Conservation (phyloP, 2,329 filamentous ascomycete species). For the Epichloe scottii region DNA sequence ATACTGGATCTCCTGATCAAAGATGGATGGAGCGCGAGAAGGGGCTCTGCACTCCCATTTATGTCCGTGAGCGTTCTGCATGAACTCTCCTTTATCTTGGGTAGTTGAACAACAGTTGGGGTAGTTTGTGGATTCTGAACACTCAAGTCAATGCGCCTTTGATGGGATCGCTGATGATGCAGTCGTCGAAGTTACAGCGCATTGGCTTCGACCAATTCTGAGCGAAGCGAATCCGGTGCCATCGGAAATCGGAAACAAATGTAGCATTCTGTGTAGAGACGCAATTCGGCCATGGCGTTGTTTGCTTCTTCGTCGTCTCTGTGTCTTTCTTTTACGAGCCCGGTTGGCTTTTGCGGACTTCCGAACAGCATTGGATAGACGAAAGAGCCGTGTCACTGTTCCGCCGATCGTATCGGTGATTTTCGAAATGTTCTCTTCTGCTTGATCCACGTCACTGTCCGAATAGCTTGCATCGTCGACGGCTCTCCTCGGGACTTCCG, state of each 20-base stretch:
- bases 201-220: slow-evolving; percentile 6
- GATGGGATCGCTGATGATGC: not conserved
- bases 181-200: not conserved
- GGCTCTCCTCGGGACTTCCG: too few species aligned
- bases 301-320: slow-evolving; percentile 16
- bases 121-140: not conserved
- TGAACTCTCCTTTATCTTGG: too few species aligned
- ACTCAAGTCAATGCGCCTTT: not conserved
- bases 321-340: slow-evolving; percentile 13
- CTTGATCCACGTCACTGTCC: too few species aligned
- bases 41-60: too few species aligned
- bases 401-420: too few species aligned
- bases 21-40: too few species aligned
- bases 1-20: too few species aligned
- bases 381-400: slow-evolving; percentile 17
- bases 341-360: slow-evolving; percentile 15
- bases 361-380: slow-evolving; percentile 16
- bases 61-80: too few species aligned
- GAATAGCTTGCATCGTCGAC: too few species aligned
- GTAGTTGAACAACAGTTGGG: too few species aligned
- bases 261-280: slow-evolving; percentile 17
- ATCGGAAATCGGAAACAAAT: slow-evolving; percentile 15
- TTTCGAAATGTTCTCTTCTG: too few species aligned
- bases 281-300: slow-evolving; percentile 14
- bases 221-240: slow-evolving; percentile 14